Evolutionary conservation across 192 early-diverging fungal genomes (phyloP), one percentile per base, ranked within the genome.

Genomic region (Linnemannia elongata): DNA sequence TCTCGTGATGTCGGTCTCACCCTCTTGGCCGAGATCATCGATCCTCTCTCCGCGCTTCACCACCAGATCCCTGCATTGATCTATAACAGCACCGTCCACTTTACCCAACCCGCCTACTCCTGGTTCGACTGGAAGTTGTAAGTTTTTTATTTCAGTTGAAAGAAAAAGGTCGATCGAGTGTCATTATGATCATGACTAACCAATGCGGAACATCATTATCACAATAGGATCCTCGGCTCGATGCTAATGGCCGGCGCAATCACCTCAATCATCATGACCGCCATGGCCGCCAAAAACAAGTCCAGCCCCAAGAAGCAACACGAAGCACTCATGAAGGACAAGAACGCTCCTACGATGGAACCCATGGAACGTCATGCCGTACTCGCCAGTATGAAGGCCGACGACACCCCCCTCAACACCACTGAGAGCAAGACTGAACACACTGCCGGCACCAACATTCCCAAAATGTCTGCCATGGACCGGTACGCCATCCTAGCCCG

Each of bases 61-160:
- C n/a, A 30, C 27, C 60, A 66, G 4, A 42, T 41, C 39, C 70
- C 36, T 18, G 70, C 24, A 5, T 42, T 72, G 35, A 42, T 72
- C 70, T 72, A 18, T 35, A 72, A 72, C 70, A 72, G 70, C 39
- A 72, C 70, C 33, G 70, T 72, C 70, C 35, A 72, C 18, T 72
- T 72, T 20, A 41, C 38, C 38, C 38, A 72, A 15, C 70, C 70
- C 24, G 70, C 70, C n/a, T 42, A 18, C 13, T 38, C 38, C 4
- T 72, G 70, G 70, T 12, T 72, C 5, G 70, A 72, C n/a, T 41
- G 35, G 70, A 38, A 72, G 20, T 15, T 72, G 70, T 72, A 72
- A 72, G 70, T 72, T 22, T 4, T 20, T 52, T 52, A 20, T 18
- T 3, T 5, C 1, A 18, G 47, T 15, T 49, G 5, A 18, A 52